phyloP scores from a whole-genome alignment of 2,329 filamentous ascomycete species.

The Exophiala calicioides region DNA sequence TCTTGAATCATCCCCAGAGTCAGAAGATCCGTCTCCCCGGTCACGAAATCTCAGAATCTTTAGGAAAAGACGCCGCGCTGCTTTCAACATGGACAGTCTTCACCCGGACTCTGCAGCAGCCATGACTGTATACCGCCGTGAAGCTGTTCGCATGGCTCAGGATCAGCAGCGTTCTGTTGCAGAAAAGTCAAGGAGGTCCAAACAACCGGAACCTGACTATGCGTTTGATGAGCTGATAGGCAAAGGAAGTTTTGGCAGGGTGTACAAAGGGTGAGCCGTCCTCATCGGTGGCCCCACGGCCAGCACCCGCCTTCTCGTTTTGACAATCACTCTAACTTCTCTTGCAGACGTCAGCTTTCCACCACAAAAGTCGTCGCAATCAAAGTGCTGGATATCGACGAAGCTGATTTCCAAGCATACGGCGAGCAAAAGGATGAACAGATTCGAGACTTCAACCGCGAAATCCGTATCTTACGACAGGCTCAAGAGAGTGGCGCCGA shows the following conservation, averaged over 20 bases:
- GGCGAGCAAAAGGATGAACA: constrained; percentile 51
- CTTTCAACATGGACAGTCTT: constrained; percentile 25
- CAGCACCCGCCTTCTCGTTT: too few species aligned
- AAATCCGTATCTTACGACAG: constrained; percentile 64
- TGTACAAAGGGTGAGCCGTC: constrained; percentile 48
- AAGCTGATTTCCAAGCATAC: constrained; percentile 49
- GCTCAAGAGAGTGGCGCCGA: constrained; percentile 62
- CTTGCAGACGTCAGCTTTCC: constrained; percentile 37
- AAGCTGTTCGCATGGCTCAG: constrained; percentile 49
- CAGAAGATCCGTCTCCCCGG: constrained; percentile 9
- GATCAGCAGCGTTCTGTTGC: constrained; percentile 48
- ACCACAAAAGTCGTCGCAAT: constrained; percentile 50
- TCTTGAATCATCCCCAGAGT: constrained; percentile 13
- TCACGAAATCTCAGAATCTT: constrained; percentile 3
- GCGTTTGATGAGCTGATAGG: constrained; percentile 54
- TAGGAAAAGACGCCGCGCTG: constrained; percentile 38
- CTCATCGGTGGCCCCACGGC: neutral
- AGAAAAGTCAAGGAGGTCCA: constrained; percentile 50
- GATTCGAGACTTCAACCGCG: constrained; percentile 59
- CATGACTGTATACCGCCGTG: constrained; percentile 51
- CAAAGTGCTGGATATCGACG: constrained; percentile 54
- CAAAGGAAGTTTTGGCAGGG: constrained; percentile 53
- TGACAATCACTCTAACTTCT: constrained; percentile 3
- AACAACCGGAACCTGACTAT: constrained; percentile 48
- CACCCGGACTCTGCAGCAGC: constrained; percentile 34